phyloP scores from a whole-genome alignment of 2,329 filamentous ascomycete genomes.

The Sclerotinia glacialis region DNA sequence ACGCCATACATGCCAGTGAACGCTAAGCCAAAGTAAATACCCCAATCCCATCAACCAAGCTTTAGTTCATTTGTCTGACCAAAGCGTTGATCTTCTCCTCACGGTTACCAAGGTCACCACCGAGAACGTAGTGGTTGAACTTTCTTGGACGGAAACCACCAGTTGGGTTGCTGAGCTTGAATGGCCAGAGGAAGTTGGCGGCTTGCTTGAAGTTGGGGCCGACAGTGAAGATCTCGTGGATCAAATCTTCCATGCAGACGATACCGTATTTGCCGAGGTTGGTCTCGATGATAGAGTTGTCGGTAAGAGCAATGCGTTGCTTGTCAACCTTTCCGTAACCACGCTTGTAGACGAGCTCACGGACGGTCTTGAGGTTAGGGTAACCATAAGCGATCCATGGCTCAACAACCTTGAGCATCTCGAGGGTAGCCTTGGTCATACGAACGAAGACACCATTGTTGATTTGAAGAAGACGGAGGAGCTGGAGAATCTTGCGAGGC shows the following conservation, averaged over 20 bases:
- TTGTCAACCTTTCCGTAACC: slow-evolving; percentile 99
- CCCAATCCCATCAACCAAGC: slow-evolving; percentile 17
- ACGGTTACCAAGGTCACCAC: slow-evolving; percentile 97
- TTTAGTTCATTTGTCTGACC: slow-evolving; percentile 28
- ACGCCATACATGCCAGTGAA: slow-evolving; percentile 32
- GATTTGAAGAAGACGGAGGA: slow-evolving; percentile 99
- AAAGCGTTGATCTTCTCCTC: slow-evolving; percentile 62
- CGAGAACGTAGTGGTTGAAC: slow-evolving; percentile 57
- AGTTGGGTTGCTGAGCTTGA: slow-evolving; percentile 98
- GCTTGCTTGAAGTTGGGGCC: slow-evolving; percentile 99
- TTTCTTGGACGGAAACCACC: slow-evolving; percentile 95
- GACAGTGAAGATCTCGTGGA: slow-evolving; percentile 98
- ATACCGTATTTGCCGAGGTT: slow-evolving; percentile 97
- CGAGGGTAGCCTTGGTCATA: slow-evolving; percentile 93
- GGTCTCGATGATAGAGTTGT: slow-evolving; percentile 97
- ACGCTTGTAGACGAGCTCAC: slow-evolving; percentile 99
- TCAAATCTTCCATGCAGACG: slow-evolving; percentile 98
- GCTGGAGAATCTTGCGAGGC: slow-evolving; percentile 99
- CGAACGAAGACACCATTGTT: slow-evolving; percentile 99
- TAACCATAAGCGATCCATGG: slow-evolving; percentile 99
- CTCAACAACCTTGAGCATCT: slow-evolving; percentile 98
- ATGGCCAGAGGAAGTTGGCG: slow-evolving; percentile 99
- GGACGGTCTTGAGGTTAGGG: slow-evolving; percentile 98
- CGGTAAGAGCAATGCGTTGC: slow-evolving; percentile 92
- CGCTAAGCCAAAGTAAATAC: slow-evolving; percentile 27